Evolutionary conservation across 345 rosid species (phyloP).

Genomic region (Lenwebbia sp.): DNA sequence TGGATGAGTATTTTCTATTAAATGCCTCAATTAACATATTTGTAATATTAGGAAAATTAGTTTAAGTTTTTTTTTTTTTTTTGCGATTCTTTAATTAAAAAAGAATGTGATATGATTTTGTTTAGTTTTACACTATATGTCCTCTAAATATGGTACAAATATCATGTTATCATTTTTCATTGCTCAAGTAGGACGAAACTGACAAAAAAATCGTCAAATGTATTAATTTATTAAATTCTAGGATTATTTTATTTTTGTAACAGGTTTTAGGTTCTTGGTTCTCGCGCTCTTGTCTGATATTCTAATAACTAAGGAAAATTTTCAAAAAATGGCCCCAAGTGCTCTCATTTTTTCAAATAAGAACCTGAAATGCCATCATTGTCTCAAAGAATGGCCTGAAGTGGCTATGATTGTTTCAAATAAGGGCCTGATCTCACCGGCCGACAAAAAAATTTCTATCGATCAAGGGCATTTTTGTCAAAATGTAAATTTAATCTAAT

Average conservation of each 20-base stretch:
- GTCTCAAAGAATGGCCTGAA: no score
- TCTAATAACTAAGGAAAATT: neutral
- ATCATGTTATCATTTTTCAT: neutral
- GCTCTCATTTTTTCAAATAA: no score
- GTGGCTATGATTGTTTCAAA: no score
- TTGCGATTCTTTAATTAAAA: fast-evolving
- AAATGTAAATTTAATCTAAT: no score
- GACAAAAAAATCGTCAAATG: neutral
- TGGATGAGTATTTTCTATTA: neutral
- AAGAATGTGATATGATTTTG: neutral
- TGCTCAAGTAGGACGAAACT: neutral
- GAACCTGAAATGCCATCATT: no score
- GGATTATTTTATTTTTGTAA: neutral
- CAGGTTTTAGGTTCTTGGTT: neutral
- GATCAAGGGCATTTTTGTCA: no score
- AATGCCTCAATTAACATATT: neutral
- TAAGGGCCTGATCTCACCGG: no score
- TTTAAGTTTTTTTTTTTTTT: neutral
- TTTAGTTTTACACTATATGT: neutral
- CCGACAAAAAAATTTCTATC: no score
- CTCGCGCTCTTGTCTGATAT: fast-evolving
- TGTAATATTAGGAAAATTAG: neutral
- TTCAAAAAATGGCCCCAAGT: no score
- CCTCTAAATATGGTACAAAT: neutral
- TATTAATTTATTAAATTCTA: neutral